phyloP scores from a whole-genome alignment of 192 early-diverging fungal species.

The Coemansia sp. region DNA sequence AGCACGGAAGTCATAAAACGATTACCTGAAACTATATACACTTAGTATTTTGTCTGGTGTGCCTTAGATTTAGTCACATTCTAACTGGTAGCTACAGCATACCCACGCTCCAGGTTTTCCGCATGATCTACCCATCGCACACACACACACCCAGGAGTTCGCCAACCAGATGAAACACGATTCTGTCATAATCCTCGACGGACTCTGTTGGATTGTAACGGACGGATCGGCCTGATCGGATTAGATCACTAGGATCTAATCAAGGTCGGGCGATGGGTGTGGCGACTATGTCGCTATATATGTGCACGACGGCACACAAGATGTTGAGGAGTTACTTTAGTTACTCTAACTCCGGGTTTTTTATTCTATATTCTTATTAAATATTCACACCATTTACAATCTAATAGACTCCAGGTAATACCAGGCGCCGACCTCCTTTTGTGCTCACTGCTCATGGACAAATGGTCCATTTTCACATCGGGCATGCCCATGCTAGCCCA shows the following conservation, averaged over 20 bases:
- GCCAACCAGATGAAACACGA: constrained; percentile 21
- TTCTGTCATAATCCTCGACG: constrained; percentile 1
- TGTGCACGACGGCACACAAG: too few relatives aligned
- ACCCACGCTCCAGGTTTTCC: constrained; percentile 31
- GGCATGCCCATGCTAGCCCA: constrained; percentile 24
- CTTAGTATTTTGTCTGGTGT: background rate
- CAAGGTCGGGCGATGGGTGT: too few relatives aligned
- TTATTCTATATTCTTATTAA: too few relatives aligned
- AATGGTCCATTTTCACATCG: constrained; percentile 38
- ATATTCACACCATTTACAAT: too few relatives aligned
- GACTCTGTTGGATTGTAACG: too few relatives aligned
- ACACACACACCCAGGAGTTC: constrained; percentile 27
- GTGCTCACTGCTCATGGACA: background rate
- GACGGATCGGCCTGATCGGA: too few relatives aligned
- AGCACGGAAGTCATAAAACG: background rate
- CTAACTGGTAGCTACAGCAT: constrained; percentile 26
- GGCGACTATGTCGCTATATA: too few relatives aligned
- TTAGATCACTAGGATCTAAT: too few relatives aligned
- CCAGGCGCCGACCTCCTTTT: constrained; percentile 16
- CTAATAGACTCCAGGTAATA: constrained; percentile 19
- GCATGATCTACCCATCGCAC: constrained; percentile 11
- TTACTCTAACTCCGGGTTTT: too few relatives aligned
- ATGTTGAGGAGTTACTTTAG: too few relatives aligned
- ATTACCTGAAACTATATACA: constrained; percentile 25
- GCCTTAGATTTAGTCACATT: constrained; percentile 16